Base-by-base conservation (phyloP, 192 early-diverging fungal genomes). In the Coemansia sp. region DNA sequence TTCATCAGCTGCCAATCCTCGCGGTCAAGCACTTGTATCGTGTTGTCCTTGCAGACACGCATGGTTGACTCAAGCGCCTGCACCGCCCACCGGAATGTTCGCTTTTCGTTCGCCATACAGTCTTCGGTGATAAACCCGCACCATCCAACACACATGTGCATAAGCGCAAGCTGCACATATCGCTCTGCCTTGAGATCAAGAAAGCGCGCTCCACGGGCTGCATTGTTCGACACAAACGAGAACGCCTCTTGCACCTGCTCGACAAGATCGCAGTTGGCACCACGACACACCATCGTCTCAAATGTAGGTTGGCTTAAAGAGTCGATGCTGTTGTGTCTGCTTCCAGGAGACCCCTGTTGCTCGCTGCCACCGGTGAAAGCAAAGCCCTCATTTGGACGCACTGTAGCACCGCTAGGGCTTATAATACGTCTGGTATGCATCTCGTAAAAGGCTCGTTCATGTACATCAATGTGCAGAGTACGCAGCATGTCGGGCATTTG, bases 81-180 rank as follows among this genome's bases (percentile, higher is more conserved):
- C 42, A 96, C 90, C 5, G 90, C 89, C 94, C 93, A 93, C 49
- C 91, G 84, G 84, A 91, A 92, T 7, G 92, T 93, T 39, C 88
- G 87, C 19, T 91, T 83, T 62, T 94, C 91, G 25, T 88, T 89
- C 8, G 90, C 91, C 61, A 86, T 81, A 70, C 93, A 93, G 67
- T 95, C 91, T 64, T 91, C 88, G 40, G 87, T 89, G 51, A 94
- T 92, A 69, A 95, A 95, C 55, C 89, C 88, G 57, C 91, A 88
- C 94, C 94, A 95, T 50, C 92, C 89, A n/a, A 92, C 91, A 12
- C 90, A 85, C 60, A 95, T 85, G 5, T 85, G 85, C 17, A 91
- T 72, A 41, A 95, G 74, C 25, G 88, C 88, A 55, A 90, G 51
- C 45, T 91, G 88, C 58, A 92, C 76, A 25, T 86, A 85, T 0